Evolutionary conservation across 2,329 filamentous ascomycete genomes (phyloP).

Genomic region (Arthrobotrys pseudoclavata): DNA sequence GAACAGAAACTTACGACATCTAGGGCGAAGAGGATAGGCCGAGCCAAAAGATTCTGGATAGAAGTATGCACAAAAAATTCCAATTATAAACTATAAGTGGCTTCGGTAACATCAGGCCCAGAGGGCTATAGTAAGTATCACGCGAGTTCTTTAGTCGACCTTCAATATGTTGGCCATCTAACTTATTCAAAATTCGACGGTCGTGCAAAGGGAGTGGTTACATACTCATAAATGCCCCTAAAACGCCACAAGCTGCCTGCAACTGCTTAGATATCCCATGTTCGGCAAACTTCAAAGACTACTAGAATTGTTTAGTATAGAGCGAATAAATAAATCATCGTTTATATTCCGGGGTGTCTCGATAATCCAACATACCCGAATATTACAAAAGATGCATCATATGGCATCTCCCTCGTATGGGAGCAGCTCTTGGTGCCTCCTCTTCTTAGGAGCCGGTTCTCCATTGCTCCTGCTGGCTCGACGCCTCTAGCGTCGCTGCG

Average conservation of each 20-base stretch:
- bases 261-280: too few species aligned
- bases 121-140: neutral
- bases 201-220: neutral
- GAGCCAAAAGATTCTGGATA: too few species aligned
- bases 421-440: neutral
- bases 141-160: neutral
- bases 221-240: neutral
- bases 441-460: neutral
- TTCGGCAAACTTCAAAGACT: too few species aligned
- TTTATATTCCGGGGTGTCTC: neutral
- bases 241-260: too few species aligned
- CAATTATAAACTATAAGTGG: neutral
- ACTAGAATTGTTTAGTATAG: neutral
- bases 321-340: neutral
- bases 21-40: too few species aligned
- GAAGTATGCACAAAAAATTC: neutral
- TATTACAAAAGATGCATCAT: neutral
- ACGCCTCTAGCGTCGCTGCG: neutral
- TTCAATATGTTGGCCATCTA: neutral
- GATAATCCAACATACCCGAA: constrained; percentile 2
- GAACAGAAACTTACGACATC: too few species aligned
- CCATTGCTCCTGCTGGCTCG: neutral
- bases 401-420: neutral
- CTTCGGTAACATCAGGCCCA: neutral
- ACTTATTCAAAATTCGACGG: neutral